Evolutionary conservation across 2,329 filamentous ascomycete species (phyloP).

Genomic region (Aspergillus flavus): DNA sequence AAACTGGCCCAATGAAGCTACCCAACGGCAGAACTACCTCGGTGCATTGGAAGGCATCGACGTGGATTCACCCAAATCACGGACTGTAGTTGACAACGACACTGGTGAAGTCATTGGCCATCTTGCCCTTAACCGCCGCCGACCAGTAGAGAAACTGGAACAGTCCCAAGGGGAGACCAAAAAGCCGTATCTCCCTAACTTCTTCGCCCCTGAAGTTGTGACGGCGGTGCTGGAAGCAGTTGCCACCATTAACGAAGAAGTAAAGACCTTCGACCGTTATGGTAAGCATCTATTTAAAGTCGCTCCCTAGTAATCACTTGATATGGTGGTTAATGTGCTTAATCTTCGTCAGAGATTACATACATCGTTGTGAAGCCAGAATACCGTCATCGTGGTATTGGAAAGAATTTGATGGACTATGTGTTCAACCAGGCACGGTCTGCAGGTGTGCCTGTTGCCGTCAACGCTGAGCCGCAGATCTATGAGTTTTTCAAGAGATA

Average conservation of each 20-base stretch:
- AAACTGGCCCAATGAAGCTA: constrained; percentile 18
- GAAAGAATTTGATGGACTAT: constrained; percentile 2
- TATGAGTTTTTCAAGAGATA: constrained; percentile 17
- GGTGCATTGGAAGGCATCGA: constrained; percentile 2
- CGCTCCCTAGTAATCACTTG: too few species aligned
- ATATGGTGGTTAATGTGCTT: neutral
- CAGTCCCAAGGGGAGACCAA: neutral
- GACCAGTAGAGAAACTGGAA: neutral
- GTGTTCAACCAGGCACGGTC: constrained; percentile 1
- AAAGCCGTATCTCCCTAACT: neutral
- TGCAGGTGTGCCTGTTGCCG: neutral
- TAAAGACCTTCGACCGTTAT: constrained; percentile 5
- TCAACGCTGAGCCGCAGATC: constrained; percentile 17
- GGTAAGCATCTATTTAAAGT: neutral
- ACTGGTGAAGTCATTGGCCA: constrained; percentile 6
- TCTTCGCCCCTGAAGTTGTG: constrained; percentile 4
- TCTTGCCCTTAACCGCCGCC: constrained; percentile 2
- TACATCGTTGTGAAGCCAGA: constrained; percentile 8
- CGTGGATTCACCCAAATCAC: neutral
- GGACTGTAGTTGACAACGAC: constrained; percentile 5
- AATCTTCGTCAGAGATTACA: neutral
- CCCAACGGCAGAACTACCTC: constrained; percentile 14
- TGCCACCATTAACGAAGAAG: neutral
- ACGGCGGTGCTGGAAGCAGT: neutral
- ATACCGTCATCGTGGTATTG: constrained; percentile 6